Evolutionary conservation across 1,284 basidiomycete species (phyloP).

Genomic region (Trametes sp.): DNA sequence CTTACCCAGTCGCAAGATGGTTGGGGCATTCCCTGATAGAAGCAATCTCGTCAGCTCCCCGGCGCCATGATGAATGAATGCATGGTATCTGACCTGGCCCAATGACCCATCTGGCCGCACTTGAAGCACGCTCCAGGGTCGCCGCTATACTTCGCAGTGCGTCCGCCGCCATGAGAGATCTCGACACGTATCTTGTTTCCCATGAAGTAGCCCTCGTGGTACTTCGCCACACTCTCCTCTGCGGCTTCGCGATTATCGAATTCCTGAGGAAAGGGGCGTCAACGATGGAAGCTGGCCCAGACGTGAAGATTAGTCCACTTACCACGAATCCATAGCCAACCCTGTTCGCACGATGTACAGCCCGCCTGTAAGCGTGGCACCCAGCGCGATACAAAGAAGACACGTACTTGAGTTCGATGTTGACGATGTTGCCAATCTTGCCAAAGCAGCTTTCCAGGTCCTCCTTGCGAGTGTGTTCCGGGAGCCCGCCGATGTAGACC

Average conservation of each 20-base stretch:
- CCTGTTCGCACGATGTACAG: constrained; percentile 48
- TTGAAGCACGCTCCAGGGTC: constrained; percentile 88
- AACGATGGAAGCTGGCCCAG: constrained; percentile 13
- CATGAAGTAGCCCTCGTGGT: constrained; percentile 87
- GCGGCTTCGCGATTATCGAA: constrained; percentile 82
- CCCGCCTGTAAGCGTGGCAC: constrained; percentile 23
- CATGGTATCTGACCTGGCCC: constrained; percentile 73
- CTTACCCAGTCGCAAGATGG: constrained; percentile 51
- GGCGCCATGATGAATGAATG: constrained; percentile 17
- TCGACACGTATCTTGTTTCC: constrained; percentile 89
- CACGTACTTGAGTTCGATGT: constrained; percentile 83
- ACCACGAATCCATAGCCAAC: constrained; percentile 88
- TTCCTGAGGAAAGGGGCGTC: constrained; percentile 57
- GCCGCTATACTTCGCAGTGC: constrained; percentile 76
- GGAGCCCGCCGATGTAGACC: constrained; percentile 87
- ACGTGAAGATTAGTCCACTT: constrained; percentile 41
- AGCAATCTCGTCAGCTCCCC: constrained; percentile 8
- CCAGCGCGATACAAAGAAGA: constrained; percentile 31
- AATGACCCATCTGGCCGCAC: constrained; percentile 83
- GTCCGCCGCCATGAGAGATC: constrained; percentile 80
- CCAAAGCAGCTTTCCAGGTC: constrained; percentile 85
- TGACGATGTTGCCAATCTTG: constrained; percentile 78
- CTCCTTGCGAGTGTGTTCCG: constrained; percentile 83
- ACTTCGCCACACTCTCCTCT: constrained; percentile 84
- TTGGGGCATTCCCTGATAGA: constrained; percentile 75